phyloP scores from a whole-genome alignment of 345 rosid species.

The Brassica nigra region DNA sequence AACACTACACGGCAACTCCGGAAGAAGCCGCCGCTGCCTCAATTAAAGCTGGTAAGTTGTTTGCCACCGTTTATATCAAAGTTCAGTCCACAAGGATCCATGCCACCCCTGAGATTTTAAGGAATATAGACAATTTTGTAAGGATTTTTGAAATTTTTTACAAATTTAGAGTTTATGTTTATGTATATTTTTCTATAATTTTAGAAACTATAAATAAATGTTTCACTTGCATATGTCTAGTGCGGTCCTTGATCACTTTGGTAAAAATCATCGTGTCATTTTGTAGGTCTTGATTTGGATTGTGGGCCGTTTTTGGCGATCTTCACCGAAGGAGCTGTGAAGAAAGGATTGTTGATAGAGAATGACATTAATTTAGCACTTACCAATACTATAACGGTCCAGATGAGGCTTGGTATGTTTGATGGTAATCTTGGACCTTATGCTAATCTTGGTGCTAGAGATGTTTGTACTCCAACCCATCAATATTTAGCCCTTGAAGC shows the following conservation, averaged over 20 bases:
- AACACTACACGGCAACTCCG: conserved; percentile 74
- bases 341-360: conserved; percentile 47
- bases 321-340: conserved; percentile 66
- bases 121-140: no score
- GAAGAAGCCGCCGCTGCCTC: conserved; percentile 85
- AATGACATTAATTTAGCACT: conserved; percentile 66
- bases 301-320: conserved; percentile 85
- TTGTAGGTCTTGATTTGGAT: conserved; percentile 74
- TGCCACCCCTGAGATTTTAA: no score
- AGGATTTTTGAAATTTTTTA: no score
- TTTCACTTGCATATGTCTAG: no score
- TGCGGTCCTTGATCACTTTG: background rate
- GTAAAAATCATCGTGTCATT: background rate
- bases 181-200: no score
- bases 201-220: no score
- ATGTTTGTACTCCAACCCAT: conserved; percentile 78
- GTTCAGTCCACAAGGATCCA: background rate
- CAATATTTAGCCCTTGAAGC: conserved; percentile 78
- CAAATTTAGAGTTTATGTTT: no score
- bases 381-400: conserved; percentile 76
- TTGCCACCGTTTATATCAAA: background rate
- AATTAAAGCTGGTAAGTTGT: conserved; percentile 69
- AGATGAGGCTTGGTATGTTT: conserved; percentile 93
- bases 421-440: conserved; percentile 78
- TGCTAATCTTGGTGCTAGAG: conserved; percentile 73